These are phyloP conservation scores for Irpex lacteus DNA, from an alignment of 1,284 basidiomycete genomes.

Conservation along the genomic window DNA sequence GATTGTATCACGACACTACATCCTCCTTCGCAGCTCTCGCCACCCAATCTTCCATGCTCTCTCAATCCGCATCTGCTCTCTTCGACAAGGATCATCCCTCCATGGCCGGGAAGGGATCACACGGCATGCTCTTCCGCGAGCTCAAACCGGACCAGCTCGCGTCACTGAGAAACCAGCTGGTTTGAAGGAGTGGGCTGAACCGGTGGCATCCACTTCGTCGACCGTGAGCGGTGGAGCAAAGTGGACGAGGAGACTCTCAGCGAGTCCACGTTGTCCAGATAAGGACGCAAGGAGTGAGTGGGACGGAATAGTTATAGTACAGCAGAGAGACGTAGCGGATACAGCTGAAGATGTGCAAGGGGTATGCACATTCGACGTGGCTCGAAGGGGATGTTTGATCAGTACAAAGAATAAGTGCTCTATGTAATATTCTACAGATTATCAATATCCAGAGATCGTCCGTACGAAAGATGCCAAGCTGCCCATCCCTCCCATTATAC, in stretches of 20 bases:
- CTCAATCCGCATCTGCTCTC: constrained; percentile 68
- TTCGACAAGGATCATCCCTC: constrained; percentile 66
- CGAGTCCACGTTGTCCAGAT: neutral
- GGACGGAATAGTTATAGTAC: too few relatives aligned
- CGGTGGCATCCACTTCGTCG: neutral
- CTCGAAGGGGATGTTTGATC: too few relatives aligned
- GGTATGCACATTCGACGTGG: too few relatives aligned
- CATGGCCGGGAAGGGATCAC: constrained; percentile 48
- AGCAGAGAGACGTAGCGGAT: too few relatives aligned
- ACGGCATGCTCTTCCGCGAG: constrained; percentile 58
- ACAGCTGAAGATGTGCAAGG: too few relatives aligned
- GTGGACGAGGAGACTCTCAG: neutral
- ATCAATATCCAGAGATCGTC: too few relatives aligned
- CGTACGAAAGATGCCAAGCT: too few relatives aligned
- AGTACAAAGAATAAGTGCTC: too few relatives aligned
- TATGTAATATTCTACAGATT: too few relatives aligned
- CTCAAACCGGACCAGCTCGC: constrained; percentile 48
- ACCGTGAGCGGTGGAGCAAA: neutral
- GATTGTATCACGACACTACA: constrained; percentile 65
- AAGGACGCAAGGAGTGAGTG: neutral
- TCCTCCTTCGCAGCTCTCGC: constrained; percentile 75
- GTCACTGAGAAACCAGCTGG: constrained; percentile 42
- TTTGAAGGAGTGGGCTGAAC: constrained; percentile 46
- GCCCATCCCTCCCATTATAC: too few relatives aligned
- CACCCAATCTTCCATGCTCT: constrained; percentile 72